Percentiles rank a stretch among this genome's conserved stretches.
These are phyloP conservation scores for Puya raimondii DNA, from an alignment of 176 grass and related monocot species.

Conservation along the genomic window DNA sequence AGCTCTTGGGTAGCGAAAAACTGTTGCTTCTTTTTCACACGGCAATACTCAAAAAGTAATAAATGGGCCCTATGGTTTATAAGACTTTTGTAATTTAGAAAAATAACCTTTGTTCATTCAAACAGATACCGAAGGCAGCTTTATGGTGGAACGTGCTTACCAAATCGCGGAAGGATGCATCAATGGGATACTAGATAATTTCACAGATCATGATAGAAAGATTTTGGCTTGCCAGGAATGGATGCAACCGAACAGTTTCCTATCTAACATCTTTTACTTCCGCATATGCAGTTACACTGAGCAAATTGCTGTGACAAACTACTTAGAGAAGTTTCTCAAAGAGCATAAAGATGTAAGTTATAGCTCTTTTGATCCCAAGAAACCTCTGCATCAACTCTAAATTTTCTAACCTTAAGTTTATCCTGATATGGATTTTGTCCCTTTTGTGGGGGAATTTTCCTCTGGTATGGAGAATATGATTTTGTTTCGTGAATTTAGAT, in stretches of 20 bases:
- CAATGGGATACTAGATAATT: slow-evolving; percentile 48
- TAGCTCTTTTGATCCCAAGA: slow-evolving; percentile 7
- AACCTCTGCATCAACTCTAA: too few species aligned
- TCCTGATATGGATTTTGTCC: too few species aligned
- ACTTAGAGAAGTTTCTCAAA: slow-evolving; percentile 70
- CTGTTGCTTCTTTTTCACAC: slow-evolving; percentile 1
- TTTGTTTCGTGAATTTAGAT: too few species aligned
- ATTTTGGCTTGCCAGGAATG: slow-evolving; percentile 33
- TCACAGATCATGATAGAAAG: slow-evolving; percentile 32
- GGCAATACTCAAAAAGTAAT: not conserved
- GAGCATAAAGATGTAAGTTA: slow-evolving; percentile 71
- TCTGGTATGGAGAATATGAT: too few species aligned
- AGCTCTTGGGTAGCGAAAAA: not conserved
- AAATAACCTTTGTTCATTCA: not conserved
- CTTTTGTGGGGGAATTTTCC: too few species aligned
- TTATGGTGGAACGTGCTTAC: slow-evolving; percentile 85
- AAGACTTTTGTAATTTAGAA: not conserved
- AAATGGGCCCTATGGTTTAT: not conserved
- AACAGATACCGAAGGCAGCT: slow-evolving; percentile 93
- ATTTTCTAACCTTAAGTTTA: too few species aligned
- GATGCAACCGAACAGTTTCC: slow-evolving; percentile 59
- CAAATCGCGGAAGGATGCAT: slow-evolving; percentile 96
- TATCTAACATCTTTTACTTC: slow-evolving; percentile 87
- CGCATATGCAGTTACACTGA: slow-evolving; percentile 91
- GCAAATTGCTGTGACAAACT: slow-evolving; percentile 93